A percentile compares a stretch with the other conserved stretches of the same genome.
phyloP scores from a whole-genome alignment of 139 green algal genomes.

The Closterium sp. region DNA sequence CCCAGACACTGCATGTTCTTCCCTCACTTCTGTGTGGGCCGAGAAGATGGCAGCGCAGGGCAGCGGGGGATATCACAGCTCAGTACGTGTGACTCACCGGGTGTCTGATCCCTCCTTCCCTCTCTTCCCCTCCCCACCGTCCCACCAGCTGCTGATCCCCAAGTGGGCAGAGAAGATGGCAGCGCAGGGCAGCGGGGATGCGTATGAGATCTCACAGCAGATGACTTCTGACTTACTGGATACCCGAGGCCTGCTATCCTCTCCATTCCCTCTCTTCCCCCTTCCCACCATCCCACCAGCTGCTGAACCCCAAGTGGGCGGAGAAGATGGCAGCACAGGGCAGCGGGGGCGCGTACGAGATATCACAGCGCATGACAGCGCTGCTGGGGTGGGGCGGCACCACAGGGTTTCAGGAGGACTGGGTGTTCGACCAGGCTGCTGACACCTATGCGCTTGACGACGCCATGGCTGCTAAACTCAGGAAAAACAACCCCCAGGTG shows the following conservation, averaged over 20 bases:
- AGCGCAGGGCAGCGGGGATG: conserved; percentile 83
- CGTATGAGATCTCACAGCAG: conserved; percentile 85
- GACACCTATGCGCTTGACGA: conserved; percentile 89
- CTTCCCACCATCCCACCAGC: conserved; percentile 35
- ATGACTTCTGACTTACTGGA: too few relatives aligned
- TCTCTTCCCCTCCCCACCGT: too few relatives aligned
- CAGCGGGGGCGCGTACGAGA: conserved; percentile 93
- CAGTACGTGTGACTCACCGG: too few relatives aligned
- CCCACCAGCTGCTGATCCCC: conserved; percentile 83
- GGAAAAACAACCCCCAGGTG: conserved; percentile 69
- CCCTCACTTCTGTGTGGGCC: conserved; percentile 74
- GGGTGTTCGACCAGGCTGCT: conserved; percentile 81
- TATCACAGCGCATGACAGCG: conserved; percentile 86
- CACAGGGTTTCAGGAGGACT: conserved; percentile 83
- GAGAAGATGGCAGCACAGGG: conserved; percentile 87
- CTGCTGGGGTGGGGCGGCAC: conserved; percentile 95
- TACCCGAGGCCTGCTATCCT: neutral
- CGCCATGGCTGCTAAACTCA: conserved; percentile 76
- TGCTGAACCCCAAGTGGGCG: conserved; percentile 94
- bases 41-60: conserved; percentile 87
- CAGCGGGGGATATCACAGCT: conserved; percentile 78
- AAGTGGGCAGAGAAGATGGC: conserved; percentile 90
- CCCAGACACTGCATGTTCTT: too few relatives aligned
- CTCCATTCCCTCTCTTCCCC: neutral
- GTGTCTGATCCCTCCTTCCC: too few relatives aligned